Conservation (phyloP, 768 basidiomycete genomes). For the Podaxis mareebaensis region DNA sequence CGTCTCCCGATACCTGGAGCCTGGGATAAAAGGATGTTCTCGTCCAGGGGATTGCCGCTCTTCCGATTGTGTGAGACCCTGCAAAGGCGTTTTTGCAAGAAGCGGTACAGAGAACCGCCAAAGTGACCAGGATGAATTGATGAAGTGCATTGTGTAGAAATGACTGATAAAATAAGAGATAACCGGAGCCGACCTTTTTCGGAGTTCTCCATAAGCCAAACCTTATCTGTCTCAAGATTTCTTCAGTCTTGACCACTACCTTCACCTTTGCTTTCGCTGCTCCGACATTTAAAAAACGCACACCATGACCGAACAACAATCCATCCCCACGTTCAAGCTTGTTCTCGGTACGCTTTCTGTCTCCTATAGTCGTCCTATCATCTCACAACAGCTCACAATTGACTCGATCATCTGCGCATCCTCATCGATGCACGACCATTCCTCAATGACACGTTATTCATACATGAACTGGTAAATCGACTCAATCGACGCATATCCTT, state of each 20-base stretch:
- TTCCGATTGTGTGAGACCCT: not conserved
- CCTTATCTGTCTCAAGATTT: conserved; percentile 42
- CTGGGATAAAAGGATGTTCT: not conserved
- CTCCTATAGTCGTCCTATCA: conserved; percentile 11
- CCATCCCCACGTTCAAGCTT: conserved; percentile 94
- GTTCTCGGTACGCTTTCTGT: conserved; percentile 77
- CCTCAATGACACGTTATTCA: conserved; percentile 25
- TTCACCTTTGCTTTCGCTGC: conserved; percentile 26
- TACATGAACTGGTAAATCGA: conserved; percentile 20
- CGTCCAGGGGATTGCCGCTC: not conserved
- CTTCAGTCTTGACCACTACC: conserved; percentile 35
- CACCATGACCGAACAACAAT: conserved; percentile 41
- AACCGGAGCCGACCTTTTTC: conserved; percentile 28
- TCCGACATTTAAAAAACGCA: conserved; percentile 17
- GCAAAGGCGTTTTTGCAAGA: not conserved
- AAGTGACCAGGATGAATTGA: not conserved
- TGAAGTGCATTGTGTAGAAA: not conserved
- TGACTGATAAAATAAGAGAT: conserved; percentile 8
- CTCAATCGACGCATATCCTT: conserved; percentile 17
- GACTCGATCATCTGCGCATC: conserved; percentile 29
- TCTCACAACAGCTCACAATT: conserved; percentile 23
- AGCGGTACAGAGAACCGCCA: not conserved
- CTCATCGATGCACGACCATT: conserved; percentile 57
- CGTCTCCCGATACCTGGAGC: not conserved
- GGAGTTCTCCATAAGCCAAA: conserved; percentile 39